Conservation (phyloP, 2,329 filamentous ascomycete genomes). For the Zymoseptoria tritici region DNA sequence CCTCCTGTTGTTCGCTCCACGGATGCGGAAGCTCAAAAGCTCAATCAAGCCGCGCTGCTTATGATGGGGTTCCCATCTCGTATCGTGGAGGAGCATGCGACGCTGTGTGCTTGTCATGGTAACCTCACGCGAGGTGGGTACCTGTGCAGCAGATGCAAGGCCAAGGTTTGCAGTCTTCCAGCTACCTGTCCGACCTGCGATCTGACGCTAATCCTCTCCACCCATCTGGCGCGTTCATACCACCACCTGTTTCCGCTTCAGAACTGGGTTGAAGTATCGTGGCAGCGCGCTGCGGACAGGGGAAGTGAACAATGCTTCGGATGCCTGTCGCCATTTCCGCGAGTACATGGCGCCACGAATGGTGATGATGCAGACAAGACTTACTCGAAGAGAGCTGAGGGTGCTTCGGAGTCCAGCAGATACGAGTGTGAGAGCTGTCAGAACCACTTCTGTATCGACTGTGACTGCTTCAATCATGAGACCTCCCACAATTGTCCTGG, state of each 20-base stretch:
- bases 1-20: constrained; percentile 68
- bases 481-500: constrained; percentile 93
- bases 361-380: too few species aligned
- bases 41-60: constrained; percentile 54
- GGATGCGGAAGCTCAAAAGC: constrained; percentile 26
- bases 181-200: constrained; percentile 87
- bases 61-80: constrained; percentile 98
- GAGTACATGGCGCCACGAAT: constrained; percentile 19
- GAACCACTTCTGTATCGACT: constrained; percentile 95
- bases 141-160: constrained; percentile 77
- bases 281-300: constrained; percentile 56
- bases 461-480: constrained; percentile 91
- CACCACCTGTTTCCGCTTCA: constrained; percentile 85
- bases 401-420: constrained; percentile 74
- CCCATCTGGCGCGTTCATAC: constrained; percentile 85
- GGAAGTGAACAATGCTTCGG: constrained; percentile 60
- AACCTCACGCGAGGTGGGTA: constrained; percentile 78
- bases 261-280: constrained; percentile 86
- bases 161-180: constrained; percentile 83
- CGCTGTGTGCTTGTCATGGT: constrained; percentile 86
- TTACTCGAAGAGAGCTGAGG: constrained; percentile 21
- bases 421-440: constrained; percentile 85
- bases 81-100: constrained; percentile 63
- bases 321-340: constrained; percentile 67
- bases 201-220: constrained; percentile 87